Evolutionary conservation across 768 basidiomycete species (phyloP).

Genomic region (Leccinellum luteum): DNA sequence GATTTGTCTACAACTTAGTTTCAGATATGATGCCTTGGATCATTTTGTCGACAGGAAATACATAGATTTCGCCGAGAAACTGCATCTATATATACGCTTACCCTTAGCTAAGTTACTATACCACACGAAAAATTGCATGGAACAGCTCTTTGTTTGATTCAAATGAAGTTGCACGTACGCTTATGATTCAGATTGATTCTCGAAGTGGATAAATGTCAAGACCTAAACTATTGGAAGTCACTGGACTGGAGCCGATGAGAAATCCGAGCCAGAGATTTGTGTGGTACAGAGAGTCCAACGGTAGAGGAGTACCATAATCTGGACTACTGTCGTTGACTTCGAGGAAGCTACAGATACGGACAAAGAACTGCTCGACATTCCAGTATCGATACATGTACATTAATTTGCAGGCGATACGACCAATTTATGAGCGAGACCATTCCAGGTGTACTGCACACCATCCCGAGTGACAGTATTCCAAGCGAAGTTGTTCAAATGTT

Average conservation of each 20-base stretch:
- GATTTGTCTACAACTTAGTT: conserved; percentile 10
- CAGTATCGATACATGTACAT: background rate
- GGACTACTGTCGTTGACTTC: background rate
- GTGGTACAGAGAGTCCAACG: background rate
- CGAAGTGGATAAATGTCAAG: background rate
- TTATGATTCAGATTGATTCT: background rate
- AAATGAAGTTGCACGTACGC: background rate
- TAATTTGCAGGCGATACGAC: background rate
- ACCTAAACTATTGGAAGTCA: background rate
- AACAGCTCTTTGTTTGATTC: background rate
- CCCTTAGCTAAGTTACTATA: background rate
- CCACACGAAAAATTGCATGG: background rate
- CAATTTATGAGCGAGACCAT: background rate
- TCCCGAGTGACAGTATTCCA: conserved; percentile 6
- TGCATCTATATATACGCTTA: background rate
- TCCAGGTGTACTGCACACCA: conserved; percentile 5
- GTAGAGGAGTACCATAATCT: background rate
- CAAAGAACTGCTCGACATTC: background rate
- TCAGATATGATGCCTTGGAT: background rate
- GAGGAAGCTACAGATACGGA: background rate
- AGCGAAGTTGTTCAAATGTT: conserved; percentile 2
- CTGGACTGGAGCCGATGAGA: background rate
- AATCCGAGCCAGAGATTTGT: background rate
- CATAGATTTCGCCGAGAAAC: background rate
- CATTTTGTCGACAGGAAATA: background rate